These are phyloP conservation scores for Capronia epimyces DNA, from an alignment of 2,329 filamentous ascomycete species.

Conservation along the genomic window DNA sequence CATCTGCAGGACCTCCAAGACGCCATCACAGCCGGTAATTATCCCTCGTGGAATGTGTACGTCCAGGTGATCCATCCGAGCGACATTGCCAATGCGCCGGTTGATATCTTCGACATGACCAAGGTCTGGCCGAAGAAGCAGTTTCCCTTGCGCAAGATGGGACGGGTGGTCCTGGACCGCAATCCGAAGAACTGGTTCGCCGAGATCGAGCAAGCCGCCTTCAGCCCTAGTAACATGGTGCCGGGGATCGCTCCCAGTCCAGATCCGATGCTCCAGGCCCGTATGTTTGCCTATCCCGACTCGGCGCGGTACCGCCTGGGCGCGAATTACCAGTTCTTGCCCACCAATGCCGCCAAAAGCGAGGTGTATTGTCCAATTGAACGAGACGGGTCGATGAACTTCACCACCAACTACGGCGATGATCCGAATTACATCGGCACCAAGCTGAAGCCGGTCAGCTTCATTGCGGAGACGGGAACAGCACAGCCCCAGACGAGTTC, in stretches of 20 bases:
- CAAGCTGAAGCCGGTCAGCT: slow-evolving; percentile 25
- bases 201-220: slow-evolving; percentile 61
- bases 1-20: slow-evolving; percentile 61
- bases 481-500: slow-evolving; percentile 22
- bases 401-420: slow-evolving; percentile 52
- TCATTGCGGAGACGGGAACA: slow-evolving; percentile 26
- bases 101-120: slow-evolving; percentile 64
- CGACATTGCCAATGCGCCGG: slow-evolving; percentile 56
- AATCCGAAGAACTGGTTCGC: slow-evolving; percentile 64
- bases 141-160: slow-evolving; percentile 57
- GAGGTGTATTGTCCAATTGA: slow-evolving; percentile 50
- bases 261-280: slow-evolving; percentile 58
- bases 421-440: slow-evolving; percentile 52
- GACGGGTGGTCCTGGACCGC: slow-evolving; percentile 59
- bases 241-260: slow-evolving; percentile 59
- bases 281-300: slow-evolving; percentile 58
- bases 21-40: slow-evolving; percentile 56
- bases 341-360: slow-evolving; percentile 33
- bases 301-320: slow-evolving; percentile 41
- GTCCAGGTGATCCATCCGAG: slow-evolving; percentile 59
- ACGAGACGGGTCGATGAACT: slow-evolving; percentile 37
- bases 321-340: slow-evolving; percentile 39
- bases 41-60: slow-evolving; percentile 59
- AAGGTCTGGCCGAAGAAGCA: slow-evolving; percentile 63
- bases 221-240: slow-evolving; percentile 60